Evolutionary conservation across 2,329 filamentous ascomycete species (phyloP), one percentile per base, ranked within the genome.

Genomic region (Fusarium protoensiforme): DNA sequence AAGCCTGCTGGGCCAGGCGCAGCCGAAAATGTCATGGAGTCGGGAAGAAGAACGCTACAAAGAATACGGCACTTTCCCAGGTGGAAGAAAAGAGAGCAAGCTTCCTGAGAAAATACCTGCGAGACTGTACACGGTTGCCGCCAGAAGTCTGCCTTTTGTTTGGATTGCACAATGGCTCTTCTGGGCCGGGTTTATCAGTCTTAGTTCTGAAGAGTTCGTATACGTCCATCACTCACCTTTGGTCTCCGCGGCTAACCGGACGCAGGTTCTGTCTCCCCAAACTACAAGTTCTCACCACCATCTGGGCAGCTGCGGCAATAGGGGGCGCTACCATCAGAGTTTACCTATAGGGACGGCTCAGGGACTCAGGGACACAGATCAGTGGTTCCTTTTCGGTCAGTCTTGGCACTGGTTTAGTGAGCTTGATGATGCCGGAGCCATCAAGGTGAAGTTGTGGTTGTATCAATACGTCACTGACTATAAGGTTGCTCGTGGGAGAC

Each of bases 141-240:
- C 46, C 1, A 38, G 31, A 27, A 43, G n/a, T 0, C 18, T 74
- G 1, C 29, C 18, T 9, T 0, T 61, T 0, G 46, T 69, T 27
- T 72, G 48, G 27, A 18, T 65, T 20, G 36, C 65, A 3, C 71
- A 72, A 20, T 72, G 62, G 43, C 20, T 74, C 0, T 74, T 74
- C 56, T 74, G 72, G 72, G 13, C 27, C 2, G 72, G 71, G 1
- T 74, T 72, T 2, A 53, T 72, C 18, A 18, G 29, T 14, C 35
- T 74, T 0, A 74, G 62, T 14, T 66, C 51, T 2, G 33, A 54
- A 51, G 27, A 31, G 46, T 51, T 51, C 27, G 46, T 51, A 31
- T 51, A n/a, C 11, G 11, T 51, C 14, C 46, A 7, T n/a, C 7
- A n/a, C 46, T n/a, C 7, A 24, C n/a, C 27, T 51, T n/a, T 31